Conservation (phyloP, 108 stramenopile species). For the Discostella pseudostelligera region DNA sequence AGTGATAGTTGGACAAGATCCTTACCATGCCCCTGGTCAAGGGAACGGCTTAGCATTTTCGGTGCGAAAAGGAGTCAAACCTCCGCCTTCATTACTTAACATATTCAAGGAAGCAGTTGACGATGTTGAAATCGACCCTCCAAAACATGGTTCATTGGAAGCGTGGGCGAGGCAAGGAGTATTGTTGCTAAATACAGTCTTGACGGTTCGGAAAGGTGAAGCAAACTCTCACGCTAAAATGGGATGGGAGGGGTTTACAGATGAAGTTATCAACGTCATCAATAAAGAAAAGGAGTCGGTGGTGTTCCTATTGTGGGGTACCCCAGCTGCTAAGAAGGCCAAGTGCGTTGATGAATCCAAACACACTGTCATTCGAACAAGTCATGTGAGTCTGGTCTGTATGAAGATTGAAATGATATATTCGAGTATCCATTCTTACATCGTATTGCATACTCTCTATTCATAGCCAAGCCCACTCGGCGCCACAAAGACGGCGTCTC, state of each 20-base stretch:
- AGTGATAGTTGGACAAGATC: conserved; percentile 99
- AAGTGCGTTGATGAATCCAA: conserved; percentile 48
- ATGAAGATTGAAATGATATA: neutral
- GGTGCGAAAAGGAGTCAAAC: conserved; percentile 72
- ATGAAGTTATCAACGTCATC: conserved; percentile 71
- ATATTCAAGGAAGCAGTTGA: conserved; percentile 84
- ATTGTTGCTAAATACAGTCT: conserved; percentile 92
- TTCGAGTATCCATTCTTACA: neutral
- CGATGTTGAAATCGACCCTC: conserved; percentile 52
- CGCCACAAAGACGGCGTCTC: conserved; percentile 72
- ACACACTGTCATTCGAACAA: conserved; percentile 61
- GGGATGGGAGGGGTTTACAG: conserved; percentile 97
- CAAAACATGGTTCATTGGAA: conserved; percentile 72
- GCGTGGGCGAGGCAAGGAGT: conserved; percentile 96
- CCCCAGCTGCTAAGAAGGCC: conserved; percentile 81
- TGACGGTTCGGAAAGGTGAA: conserved; percentile 89
- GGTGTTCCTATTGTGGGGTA: conserved; percentile 99
- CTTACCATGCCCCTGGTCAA: conserved; percentile 94
- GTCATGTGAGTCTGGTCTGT: conserved; percentile 44
- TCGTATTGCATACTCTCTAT: neutral
- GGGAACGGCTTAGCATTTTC: conserved; percentile 89
- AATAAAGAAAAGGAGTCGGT: conserved; percentile 44
- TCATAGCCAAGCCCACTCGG: conserved; percentile 53
- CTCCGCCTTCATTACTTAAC: conserved; percentile 93
- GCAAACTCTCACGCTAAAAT: conserved; percentile 89